A percentile compares a stretch with the other conserved stretches of the same genome.
Evolutionary conservation across 2,329 filamentous ascomycete genomes (phyloP).

Genomic region (Curvularia eragrostidis): DNA sequence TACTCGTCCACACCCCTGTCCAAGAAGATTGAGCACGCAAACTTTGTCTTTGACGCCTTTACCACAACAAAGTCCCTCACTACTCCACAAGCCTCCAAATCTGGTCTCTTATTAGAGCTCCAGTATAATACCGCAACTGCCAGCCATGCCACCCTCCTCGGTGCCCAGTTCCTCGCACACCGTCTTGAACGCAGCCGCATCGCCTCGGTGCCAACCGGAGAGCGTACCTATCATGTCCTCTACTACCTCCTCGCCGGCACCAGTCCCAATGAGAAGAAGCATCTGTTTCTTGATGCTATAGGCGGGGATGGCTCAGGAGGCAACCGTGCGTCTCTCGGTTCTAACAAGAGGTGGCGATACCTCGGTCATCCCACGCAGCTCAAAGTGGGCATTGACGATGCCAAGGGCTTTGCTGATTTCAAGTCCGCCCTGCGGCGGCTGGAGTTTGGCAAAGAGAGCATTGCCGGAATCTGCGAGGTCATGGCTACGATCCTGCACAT

Average conservation of each 20-base stretch:
- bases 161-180: slow-evolving; percentile 93
- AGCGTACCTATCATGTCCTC: slow-evolving; percentile 93
- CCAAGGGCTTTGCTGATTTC: slow-evolving; percentile 95
- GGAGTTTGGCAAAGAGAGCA: slow-evolving; percentile 90
- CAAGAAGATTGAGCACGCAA: slow-evolving; percentile 88
- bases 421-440: slow-evolving; percentile 94
- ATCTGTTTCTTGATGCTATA: slow-evolving; percentile 70
- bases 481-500: slow-evolving; percentile 95
- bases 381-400: slow-evolving; percentile 95
- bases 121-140: slow-evolving; percentile 93
- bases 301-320: slow-evolving; percentile 58
- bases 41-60: slow-evolving; percentile 93
- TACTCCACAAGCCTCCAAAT: slow-evolving; percentile 93
- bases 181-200: slow-evolving; percentile 91
- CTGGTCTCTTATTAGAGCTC: slow-evolving; percentile 92
- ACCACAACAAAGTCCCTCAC: slow-evolving; percentile 98
- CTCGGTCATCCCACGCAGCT: slow-evolving; percentile 95
- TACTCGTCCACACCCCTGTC: slow-evolving; percentile 93
- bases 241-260: slow-evolving; percentile 96
- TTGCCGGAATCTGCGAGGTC: slow-evolving; percentile 96
- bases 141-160: slow-evolving; percentile 84
- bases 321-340: slow-evolving; percentile 61
- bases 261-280: slow-evolving; percentile 85
- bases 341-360: slow-evolving; percentile 91
- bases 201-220: slow-evolving; percentile 88